These are phyloP conservation scores for Boletellus ananiceps DNA, from an alignment of 768 basidiomycete species.

Conservation along the genomic window DNA sequence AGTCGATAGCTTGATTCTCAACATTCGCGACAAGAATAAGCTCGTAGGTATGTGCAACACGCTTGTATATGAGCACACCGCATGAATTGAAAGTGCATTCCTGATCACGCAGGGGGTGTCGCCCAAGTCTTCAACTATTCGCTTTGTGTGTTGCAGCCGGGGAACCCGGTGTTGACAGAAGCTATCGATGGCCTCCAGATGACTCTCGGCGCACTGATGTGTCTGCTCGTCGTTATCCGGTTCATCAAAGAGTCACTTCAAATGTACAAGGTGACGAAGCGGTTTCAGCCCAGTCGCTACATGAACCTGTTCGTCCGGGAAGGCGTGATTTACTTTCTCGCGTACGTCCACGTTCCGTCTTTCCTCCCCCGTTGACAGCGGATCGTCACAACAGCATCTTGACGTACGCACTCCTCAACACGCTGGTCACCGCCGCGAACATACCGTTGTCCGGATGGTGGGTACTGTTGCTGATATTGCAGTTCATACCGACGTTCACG, in stretches of 20 bases:
- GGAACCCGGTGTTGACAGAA: not conserved
- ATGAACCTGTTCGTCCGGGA: not conserved
- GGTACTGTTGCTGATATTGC: not conserved
- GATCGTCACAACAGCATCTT: not conserved
- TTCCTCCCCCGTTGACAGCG: not conserved
- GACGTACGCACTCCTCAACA: slow-evolving; percentile 1
- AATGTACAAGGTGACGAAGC: not conserved
- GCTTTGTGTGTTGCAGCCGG: not conserved
- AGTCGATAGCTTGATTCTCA: not conserved
- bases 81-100: not conserved
- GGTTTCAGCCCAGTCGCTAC: not conserved
- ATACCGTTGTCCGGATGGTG: not conserved
- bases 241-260: not conserved
- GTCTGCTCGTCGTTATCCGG: not conserved
- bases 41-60: not conserved
- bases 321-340: not conserved
- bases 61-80: not conserved
- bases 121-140: not conserved
- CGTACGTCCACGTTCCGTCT: not conserved
- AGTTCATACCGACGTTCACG: not conserved
- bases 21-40: not conserved
- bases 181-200: not conserved
- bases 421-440: not conserved
- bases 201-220: not conserved
- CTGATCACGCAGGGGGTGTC: not conserved